phyloP scores from a whole-genome alignment of 2,329 filamentous ascomycete genomes.

The Gnomoniopsis smithogilvyi region DNA sequence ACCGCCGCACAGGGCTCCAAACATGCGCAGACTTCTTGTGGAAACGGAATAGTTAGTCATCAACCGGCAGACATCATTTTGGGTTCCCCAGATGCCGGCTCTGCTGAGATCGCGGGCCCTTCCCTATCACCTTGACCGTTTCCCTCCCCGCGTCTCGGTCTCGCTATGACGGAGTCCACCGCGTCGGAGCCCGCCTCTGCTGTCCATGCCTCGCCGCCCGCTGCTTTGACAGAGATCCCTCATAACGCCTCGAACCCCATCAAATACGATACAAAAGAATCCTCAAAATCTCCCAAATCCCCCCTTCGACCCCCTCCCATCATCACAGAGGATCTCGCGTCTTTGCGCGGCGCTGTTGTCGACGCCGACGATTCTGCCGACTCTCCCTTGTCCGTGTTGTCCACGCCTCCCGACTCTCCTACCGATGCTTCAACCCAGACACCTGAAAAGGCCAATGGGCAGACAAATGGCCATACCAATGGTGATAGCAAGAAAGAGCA shows the following conservation, averaged over 20 bases:
- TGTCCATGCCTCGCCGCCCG: neutral
- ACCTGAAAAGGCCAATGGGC: neutral
- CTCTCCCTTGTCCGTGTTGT: constrained; percentile 15
- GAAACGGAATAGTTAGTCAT: constrained; percentile 41
- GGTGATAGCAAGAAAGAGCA: constrained; percentile 23
- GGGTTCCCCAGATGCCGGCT: constrained; percentile 54
- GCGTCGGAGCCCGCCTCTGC: constrained; percentile 14
- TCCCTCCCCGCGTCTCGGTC: constrained; percentile 32
- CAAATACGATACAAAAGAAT: neutral
- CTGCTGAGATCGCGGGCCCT: constrained; percentile 52
- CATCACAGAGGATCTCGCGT: constrained; percentile 3
- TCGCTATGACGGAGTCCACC: constrained; percentile 56
- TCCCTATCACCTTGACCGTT: constrained; percentile 29
- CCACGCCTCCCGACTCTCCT: constrained; percentile 11
- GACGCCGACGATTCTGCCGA: constrained; percentile 6
- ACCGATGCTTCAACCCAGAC: neutral
- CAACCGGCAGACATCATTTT: constrained; percentile 55
- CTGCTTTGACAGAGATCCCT: neutral
- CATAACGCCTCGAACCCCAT: neutral
- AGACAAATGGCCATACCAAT: constrained; percentile 26
- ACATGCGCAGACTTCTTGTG: constrained; percentile 52
- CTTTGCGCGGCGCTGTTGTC: neutral
- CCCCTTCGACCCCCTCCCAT: constrained; percentile 6
- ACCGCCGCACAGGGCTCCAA: constrained; percentile 46
- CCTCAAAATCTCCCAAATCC: neutral